Evolutionary conservation across 345 rosid genomes (phyloP).

Genomic region (Gossypium stocksii): DNA sequence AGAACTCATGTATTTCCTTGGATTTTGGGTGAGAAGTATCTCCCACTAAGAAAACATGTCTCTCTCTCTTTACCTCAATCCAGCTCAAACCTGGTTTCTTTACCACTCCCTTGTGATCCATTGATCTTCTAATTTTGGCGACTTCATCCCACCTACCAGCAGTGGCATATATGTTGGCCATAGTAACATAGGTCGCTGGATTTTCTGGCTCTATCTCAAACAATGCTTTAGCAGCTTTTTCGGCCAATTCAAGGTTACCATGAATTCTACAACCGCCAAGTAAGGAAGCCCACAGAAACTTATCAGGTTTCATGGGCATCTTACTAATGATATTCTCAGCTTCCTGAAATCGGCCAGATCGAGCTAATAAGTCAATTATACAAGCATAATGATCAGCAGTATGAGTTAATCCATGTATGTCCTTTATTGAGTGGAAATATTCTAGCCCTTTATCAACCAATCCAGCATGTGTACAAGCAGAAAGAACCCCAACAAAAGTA

Average conservation of each 20-base stretch:
- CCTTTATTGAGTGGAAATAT: conserved; percentile 57
- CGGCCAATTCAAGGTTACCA: conserved; percentile 64
- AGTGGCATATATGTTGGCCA: conserved; percentile 82
- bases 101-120: conserved; percentile 54
- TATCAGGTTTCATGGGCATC: conserved; percentile 77
- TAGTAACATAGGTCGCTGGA: conserved; percentile 81
- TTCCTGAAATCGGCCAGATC: conserved; percentile 58
- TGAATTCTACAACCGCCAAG: conserved; percentile 86
- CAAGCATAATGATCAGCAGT: conserved; percentile 88
- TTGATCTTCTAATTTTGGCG: conserved; percentile 51
- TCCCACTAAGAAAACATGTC: conserved; percentile 63
- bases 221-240: conserved; percentile 68
- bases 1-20: conserved; percentile 52
- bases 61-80: conserved; percentile 65
- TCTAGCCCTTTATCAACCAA: conserved; percentile 68
- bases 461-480: conserved; percentile 86
- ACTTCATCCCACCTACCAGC: conserved; percentile 76
- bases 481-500: conserved; percentile 78
- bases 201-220: conserved; percentile 78
- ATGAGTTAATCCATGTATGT: conserved; percentile 49
- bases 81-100: conserved; percentile 83
- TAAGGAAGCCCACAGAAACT: conserved; percentile 84
- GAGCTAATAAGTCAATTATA: conserved; percentile 69
- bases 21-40: conserved; percentile 66
- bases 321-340: conserved; percentile 49